phyloP scores from a whole-genome alignment of 2,329 filamentous ascomycete species.

The Thyridium curvatum region DNA sequence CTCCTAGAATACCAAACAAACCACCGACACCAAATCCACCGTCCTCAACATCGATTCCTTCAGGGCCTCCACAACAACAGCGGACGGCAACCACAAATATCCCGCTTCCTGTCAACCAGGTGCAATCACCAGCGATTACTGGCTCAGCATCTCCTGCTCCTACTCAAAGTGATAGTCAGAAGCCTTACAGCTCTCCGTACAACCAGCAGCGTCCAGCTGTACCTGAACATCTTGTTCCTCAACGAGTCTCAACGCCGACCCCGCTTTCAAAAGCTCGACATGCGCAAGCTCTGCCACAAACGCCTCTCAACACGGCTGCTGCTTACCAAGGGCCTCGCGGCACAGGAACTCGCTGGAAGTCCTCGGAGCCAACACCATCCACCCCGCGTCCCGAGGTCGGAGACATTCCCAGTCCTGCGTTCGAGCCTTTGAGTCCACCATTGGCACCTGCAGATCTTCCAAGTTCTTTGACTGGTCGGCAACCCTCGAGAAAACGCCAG shows the following conservation, averaged over 20 bases:
- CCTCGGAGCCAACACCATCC: slow-evolving; percentile 45
- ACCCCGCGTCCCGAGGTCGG: slow-evolving; percentile 40
- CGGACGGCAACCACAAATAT: no score
- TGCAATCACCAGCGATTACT: no score
- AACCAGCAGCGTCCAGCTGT: slow-evolving; percentile 5
- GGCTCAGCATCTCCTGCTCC: not conserved
- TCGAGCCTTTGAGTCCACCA: slow-evolving; percentile 54
- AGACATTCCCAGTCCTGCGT: slow-evolving; percentile 44
- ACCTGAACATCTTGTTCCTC: slow-evolving; percentile 6
- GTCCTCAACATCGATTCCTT: no score
- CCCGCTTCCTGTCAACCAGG: no score
- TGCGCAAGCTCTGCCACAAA: slow-evolving; percentile 11
- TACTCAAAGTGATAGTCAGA: slow-evolving; percentile 1
- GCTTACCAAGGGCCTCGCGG: slow-evolving; percentile 12
- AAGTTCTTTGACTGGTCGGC: slow-evolving; percentile 18
- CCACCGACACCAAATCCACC: no score
- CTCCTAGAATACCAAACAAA: no score
- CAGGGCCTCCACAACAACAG: no score
- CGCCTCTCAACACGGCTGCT: slow-evolving; percentile 5
- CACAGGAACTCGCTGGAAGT: slow-evolving; percentile 53
- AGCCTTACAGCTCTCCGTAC: slow-evolving; percentile 2
- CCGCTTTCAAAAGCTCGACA: slow-evolving; percentile 2
- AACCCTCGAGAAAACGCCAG: slow-evolving; percentile 25
- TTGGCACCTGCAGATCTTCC: slow-evolving; percentile 28
- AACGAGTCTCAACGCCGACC: slow-evolving; percentile 3